Conservation (phyloP, 371 early-diverging fungal species). For the Mortierella sp. region DNA sequence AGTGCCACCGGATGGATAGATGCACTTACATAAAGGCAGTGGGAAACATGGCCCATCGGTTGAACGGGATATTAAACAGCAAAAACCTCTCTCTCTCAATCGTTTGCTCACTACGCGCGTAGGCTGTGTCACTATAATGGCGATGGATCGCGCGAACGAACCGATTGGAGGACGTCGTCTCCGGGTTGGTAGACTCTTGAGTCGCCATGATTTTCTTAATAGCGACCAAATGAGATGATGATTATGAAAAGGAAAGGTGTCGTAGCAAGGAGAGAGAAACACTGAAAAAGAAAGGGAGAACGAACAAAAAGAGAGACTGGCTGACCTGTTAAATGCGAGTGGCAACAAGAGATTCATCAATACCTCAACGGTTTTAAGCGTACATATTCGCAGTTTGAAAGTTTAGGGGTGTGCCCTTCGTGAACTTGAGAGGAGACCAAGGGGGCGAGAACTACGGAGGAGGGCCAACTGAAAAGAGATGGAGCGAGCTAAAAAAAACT, state of each 20-base stretch:
- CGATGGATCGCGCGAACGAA: conserved; percentile 32
- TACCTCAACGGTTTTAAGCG: too few relatives aligned
- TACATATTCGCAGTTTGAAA: too few relatives aligned
- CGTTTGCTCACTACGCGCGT: conserved; percentile 17
- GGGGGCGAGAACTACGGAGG: too few relatives aligned
- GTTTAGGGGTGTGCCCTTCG: too few relatives aligned
- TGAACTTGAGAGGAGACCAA: too few relatives aligned
- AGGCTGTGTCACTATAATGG: conserved; percentile 48
- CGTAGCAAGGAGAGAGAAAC: background rate
- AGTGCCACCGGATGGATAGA: background rate
- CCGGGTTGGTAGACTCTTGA: conserved; percentile 6
- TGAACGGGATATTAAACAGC: conserved; percentile 37
- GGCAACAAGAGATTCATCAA: too few relatives aligned
- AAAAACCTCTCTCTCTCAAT: conserved; percentile 39
- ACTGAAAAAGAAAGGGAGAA: background rate
- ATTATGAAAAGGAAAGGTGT: too few relatives aligned
- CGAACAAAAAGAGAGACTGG: background rate
- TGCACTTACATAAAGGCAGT: conserved; percentile 41
- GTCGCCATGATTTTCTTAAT: conserved; percentile 7
- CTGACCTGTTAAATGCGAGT: too few relatives aligned
- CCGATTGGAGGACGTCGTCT: conserved; percentile 7
- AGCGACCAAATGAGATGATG: too few relatives aligned
- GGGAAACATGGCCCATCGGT: conserved; percentile 53
- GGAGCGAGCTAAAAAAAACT: too few relatives aligned
- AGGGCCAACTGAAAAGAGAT: too few relatives aligned